Percentiles rank a stretch among this genome's conserved stretches.
Conservation (phyloP, 495 filamentous ascomycete species). For the Aspergillus diversus region DNA sequence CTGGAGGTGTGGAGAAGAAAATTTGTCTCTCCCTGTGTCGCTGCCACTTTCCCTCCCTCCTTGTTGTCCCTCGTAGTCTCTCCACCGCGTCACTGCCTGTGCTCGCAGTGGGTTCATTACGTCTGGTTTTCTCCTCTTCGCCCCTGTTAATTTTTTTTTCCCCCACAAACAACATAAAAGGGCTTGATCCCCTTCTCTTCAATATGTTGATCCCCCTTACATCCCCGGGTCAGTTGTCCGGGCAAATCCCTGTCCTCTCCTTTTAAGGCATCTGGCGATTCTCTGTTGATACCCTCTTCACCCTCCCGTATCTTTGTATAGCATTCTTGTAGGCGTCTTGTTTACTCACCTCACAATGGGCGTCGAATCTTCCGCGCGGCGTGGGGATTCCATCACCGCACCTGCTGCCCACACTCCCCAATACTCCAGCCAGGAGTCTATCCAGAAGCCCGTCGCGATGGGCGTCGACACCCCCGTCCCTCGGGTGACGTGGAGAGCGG, state of each 20-base stretch:
- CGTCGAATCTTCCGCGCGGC: conserved; percentile 36
- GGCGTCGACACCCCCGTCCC: conserved; percentile 46
- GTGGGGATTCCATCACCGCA: conserved; percentile 46
- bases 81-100: conserved; percentile 6
- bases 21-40: too few relatives aligned
- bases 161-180: background rate
- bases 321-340: background rate
- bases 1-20: too few relatives aligned
- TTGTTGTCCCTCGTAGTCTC: background rate
- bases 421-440: conserved; percentile 32
- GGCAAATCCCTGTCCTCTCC: background rate
- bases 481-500: conserved; percentile 46
- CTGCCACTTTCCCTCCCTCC: too few relatives aligned
- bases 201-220: background rate
- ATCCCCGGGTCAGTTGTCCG: background rate
- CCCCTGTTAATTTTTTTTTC: conserved; percentile 2
- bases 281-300: background rate
- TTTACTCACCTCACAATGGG: conserved; percentile 32
- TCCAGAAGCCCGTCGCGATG: conserved; percentile 31
- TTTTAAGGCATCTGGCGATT: background rate
- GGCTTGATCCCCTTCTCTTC: background rate
- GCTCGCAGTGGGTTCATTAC: conserved; percentile 3
- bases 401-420: conserved; percentile 31
- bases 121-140: background rate
- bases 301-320: background rate